Evolutionary conservation across 2,329 filamentous ascomycete genomes (phyloP).

Genomic region (Pleomassaria siparia): DNA sequence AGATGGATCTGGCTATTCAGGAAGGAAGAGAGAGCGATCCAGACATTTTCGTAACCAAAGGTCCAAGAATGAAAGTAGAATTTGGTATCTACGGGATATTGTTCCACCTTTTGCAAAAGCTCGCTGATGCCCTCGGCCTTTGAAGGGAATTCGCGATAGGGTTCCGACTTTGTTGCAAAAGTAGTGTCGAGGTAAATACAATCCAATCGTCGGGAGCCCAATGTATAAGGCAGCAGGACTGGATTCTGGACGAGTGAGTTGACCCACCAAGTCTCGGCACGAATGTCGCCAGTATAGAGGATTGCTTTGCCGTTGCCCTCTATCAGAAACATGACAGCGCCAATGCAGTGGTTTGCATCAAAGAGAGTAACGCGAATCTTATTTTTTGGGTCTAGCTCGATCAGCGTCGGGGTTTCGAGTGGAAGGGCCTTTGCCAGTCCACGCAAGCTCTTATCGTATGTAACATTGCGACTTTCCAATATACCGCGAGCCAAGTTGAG

Average conservation of each 20-base stretch:
- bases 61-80: conserved; percentile 92
- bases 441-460: conserved; percentile 70
- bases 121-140: conserved; percentile 77
- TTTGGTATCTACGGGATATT: conserved; percentile 71
- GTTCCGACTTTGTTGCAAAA: conserved; percentile 58
- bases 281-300: conserved; percentile 86
- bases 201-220: conserved; percentile 57
- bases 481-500: conserved; percentile 80
- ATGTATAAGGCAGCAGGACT: conserved; percentile 70
- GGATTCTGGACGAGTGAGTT: conserved; percentile 72
- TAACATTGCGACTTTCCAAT: conserved; percentile 71
- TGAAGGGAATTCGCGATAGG: conserved; percentile 57
- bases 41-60: conserved; percentile 90
- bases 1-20: conserved; percentile 76
- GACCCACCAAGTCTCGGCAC: conserved; percentile 86
- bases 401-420: conserved; percentile 72
- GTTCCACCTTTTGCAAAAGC: conserved; percentile 66
- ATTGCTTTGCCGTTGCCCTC: conserved; percentile 72
- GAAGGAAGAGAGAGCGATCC: conserved; percentile 74
- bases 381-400: conserved; percentile 71
- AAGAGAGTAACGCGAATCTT: conserved; percentile 80
- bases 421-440: conserved; percentile 78
- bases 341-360: conserved; percentile 89
- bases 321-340: conserved; percentile 90
- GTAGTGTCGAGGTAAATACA: conserved; percentile 90